These are phyloP conservation scores for Chlamydomonas asymmetrica DNA, from an alignment of 139 green algal genomes.

Conservation along the genomic window DNA sequence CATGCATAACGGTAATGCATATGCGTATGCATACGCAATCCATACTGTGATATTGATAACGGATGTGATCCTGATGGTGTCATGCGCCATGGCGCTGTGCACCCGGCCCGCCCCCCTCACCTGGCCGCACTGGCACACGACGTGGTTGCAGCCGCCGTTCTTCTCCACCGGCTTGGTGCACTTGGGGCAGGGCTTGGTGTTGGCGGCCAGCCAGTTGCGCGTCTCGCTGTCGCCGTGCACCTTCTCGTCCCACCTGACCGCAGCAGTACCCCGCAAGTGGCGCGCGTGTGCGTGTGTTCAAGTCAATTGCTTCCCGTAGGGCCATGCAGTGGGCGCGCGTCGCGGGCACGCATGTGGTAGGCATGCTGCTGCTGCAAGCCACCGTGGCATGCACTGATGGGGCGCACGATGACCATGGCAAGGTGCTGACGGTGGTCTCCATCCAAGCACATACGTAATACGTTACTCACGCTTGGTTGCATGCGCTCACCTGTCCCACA, in stretches of 20 bases:
- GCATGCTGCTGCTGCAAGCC: not conserved
- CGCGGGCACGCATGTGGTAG: not conserved
- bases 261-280: not conserved
- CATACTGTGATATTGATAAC: too few relatives aligned
- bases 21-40: too few relatives aligned
- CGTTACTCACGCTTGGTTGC: too few relatives aligned
- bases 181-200: slow-evolving; percentile 92
- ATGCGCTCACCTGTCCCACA: slow-evolving; percentile 47
- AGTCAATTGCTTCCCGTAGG: too few relatives aligned
- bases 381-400: too few relatives aligned
- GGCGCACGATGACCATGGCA: too few relatives aligned
- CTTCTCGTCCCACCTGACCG: slow-evolving; percentile 84
- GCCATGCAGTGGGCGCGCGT: not conserved
- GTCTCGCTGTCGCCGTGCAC: slow-evolving; percentile 84
- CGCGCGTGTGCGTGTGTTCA: not conserved
- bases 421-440: too few relatives aligned
- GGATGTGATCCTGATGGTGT: too few relatives aligned
- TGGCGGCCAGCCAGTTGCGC: slow-evolving; percentile 70
- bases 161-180: slow-evolving; percentile 91
- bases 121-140: slow-evolving; percentile 85
- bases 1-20: too few relatives aligned
- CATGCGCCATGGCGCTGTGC: too few relatives aligned
- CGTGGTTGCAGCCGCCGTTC: slow-evolving; percentile 92
- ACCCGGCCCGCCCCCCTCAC: too few relatives aligned
- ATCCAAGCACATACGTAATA: too few relatives aligned